Percentiles rank a stretch among this genome's conserved stretches.
phyloP scores from a whole-genome alignment of 345 rosid species.

The Kernera saxatilis region DNA sequence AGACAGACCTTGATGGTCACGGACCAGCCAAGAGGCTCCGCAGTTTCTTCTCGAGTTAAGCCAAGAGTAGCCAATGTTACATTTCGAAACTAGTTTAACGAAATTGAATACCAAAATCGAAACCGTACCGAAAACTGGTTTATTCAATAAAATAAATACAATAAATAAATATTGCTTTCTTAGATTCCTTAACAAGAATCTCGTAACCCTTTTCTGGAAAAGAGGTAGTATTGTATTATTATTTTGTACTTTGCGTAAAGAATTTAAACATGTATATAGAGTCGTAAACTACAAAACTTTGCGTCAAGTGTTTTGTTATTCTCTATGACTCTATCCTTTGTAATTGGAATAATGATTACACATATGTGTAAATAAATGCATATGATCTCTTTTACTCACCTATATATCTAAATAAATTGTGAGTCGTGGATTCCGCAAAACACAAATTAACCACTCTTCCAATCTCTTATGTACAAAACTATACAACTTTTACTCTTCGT shows the following conservation, averaged over 20 bases:
- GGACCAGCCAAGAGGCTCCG: too few relatives aligned
- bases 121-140: background rate
- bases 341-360: background rate
- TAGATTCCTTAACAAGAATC: background rate
- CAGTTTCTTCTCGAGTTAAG: too few relatives aligned
- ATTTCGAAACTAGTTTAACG: too few relatives aligned
- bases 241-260: background rate
- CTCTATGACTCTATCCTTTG: background rate
- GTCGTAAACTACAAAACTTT: background rate
- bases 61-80: too few relatives aligned
- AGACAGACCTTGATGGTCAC: too few relatives aligned
- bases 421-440: background rate
- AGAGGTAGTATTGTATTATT: background rate
- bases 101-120: background rate
- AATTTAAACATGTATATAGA: background rate
- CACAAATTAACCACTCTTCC: background rate
- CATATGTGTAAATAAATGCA: background rate
- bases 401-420: background rate
- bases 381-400: background rate
- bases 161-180: background rate
- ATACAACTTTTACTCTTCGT: background rate
- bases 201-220: background rate
- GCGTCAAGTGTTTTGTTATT: background rate
- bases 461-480: background rate
- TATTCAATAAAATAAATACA: background rate